Evolutionary conservation across 1,139 yeast species (phyloP).

Genomic region (Fermentozyma sake): DNA sequence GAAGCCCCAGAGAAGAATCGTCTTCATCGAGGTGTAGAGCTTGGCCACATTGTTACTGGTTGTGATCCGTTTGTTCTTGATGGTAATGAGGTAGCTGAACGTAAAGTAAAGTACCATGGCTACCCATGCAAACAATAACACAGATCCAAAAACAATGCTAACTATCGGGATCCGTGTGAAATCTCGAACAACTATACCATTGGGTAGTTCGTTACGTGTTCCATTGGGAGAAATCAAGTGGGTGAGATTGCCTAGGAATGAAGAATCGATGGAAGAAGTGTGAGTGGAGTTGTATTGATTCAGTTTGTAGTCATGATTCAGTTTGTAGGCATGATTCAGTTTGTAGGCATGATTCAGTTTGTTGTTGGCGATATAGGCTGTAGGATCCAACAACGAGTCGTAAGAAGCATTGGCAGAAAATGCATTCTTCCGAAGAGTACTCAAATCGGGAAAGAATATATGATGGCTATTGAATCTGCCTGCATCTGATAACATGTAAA

Average conservation of each 20-base stretch:
- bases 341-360: not conserved
- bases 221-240: not conserved
- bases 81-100: slow-evolving; percentile 23
- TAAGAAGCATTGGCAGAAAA: slow-evolving; percentile 26
- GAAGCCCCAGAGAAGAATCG: slow-evolving; percentile 45
- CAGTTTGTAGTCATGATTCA: not conserved
- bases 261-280: not conserved
- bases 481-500: slow-evolving; percentile 31
- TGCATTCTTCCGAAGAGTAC: slow-evolving; percentile 17
- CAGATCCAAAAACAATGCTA: slow-evolving; percentile 23
- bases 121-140: slow-evolving; percentile 35
- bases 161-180: slow-evolving; percentile 7
- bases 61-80: slow-evolving; percentile 13
- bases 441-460: slow-evolving; percentile 13
- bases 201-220: slow-evolving; percentile 1
- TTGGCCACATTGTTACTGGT: slow-evolving; percentile 23
- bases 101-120: slow-evolving; percentile 26
- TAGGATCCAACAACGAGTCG: slow-evolving; percentile 16
- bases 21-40: slow-evolving; percentile 45
- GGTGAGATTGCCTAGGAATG: not conserved
- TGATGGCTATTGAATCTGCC: slow-evolving; percentile 12
- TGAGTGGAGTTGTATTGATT: not conserved
- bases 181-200: slow-evolving; percentile 1
- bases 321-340: not conserved
- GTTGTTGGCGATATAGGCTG: slow-evolving; percentile 1